Evolutionary conservation across 202 grass and related monocot genomes (phyloP).

Genomic region (Digitaria exilis): DNA sequence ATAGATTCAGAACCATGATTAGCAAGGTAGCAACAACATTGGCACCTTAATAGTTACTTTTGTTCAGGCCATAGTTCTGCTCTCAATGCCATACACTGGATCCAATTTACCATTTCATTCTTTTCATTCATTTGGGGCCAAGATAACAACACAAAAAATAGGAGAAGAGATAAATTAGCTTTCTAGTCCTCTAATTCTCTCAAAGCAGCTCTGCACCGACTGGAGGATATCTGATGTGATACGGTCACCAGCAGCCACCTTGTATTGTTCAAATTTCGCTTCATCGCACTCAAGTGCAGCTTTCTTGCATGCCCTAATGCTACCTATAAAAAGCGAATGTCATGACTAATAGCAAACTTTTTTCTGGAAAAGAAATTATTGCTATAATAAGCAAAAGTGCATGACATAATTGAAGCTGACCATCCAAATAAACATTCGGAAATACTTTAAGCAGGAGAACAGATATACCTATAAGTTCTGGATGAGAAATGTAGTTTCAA

Average conservation of each 20-base stretch:
- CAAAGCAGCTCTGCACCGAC: conserved; percentile 49
- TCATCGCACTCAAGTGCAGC: conserved; percentile 75
- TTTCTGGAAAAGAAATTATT: background rate
- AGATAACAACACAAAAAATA: background rate
- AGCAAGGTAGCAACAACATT: background rate
- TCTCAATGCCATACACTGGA: background rate
- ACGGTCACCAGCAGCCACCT: conserved; percentile 43
- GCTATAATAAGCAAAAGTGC: background rate
- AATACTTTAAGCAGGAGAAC: background rate
- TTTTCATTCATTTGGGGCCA: background rate
- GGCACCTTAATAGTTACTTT: background rate
- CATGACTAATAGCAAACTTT: background rate
- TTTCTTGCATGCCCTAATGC: conserved; percentile 69
- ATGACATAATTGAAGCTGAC: background rate
- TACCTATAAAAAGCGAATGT: conserved; percentile 32
- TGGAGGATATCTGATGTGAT: conserved; percentile 43
- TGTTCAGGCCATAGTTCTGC: background rate
- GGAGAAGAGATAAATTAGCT: background rate
- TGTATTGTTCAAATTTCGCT: conserved; percentile 71
- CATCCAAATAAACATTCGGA: background rate
- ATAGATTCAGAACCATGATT: too few species aligned
- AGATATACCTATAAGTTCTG: background rate
- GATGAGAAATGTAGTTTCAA: background rate
- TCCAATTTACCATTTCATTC: background rate
- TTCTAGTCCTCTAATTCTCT: conserved; percentile 62